Conservation (phyloP, 352 stramenopile genomes). For the Pythium dissimile region DNA sequence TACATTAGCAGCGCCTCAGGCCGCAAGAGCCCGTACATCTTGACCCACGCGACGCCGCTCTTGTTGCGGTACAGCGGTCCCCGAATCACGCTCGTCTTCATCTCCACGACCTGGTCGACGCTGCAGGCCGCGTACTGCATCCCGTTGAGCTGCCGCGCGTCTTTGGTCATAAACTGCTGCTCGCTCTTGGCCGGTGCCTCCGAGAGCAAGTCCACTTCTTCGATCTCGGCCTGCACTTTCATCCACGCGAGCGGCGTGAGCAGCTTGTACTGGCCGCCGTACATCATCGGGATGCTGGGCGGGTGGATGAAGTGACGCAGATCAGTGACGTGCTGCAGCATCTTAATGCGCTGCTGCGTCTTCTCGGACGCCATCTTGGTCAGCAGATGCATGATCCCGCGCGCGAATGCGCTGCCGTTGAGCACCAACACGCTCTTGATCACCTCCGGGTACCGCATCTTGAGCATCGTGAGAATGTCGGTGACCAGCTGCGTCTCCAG, state of each 20-base stretch:
- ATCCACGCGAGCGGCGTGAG: conserved; percentile 58
- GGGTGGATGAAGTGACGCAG: conserved; percentile 42
- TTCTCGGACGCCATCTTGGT: conserved; percentile 40
- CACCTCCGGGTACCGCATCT: conserved; percentile 64
- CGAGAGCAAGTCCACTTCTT: conserved; percentile 58
- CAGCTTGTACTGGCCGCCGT: conserved; percentile 54
- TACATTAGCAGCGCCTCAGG: conserved; percentile 74
- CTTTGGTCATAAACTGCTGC: conserved; percentile 46
- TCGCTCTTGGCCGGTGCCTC: conserved; percentile 31
- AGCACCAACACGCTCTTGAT: conserved; percentile 59
- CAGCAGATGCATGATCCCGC: conserved; percentile 50
- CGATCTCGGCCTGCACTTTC: conserved; percentile 63
- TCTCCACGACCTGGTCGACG: conserved; percentile 56
- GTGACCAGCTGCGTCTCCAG: conserved; percentile 64
- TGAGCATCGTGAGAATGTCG: conserved; percentile 53
- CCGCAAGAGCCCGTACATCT: conserved; percentile 64
- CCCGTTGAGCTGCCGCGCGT: conserved; percentile 58
- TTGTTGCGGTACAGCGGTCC: conserved; percentile 68
- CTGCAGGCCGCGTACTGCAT: conserved; percentile 81
- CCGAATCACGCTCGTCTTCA: conserved; percentile 68
- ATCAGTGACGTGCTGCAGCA: conserved; percentile 41
- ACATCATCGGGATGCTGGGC: conserved; percentile 53
- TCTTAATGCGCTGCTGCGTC: conserved; percentile 51
- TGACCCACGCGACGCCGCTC: conserved; percentile 60
- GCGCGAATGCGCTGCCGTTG: conserved; percentile 52